Base-by-base conservation (phyloP, 257 asterid species). In the Haberlea rhodopensis region DNA sequence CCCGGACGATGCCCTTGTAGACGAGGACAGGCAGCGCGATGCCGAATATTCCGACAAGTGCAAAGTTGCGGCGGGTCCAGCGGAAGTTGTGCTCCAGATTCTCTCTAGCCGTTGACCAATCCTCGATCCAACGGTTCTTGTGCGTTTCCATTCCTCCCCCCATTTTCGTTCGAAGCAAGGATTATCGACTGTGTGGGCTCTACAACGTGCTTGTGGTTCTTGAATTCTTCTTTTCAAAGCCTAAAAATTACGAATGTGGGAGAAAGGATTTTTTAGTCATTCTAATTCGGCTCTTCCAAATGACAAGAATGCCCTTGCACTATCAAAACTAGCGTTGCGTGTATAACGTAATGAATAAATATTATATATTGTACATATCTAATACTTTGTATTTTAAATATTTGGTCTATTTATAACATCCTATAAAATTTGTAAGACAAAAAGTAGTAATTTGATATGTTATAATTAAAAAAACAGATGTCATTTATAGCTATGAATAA, bases 61-160 rank as follows among this genome's bases (percentile, higher is more conserved):
- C 95, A 6, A 91, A 69, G 69, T 91, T 91, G 59, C 98, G 95
- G 70, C 98, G 90, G 43, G 74, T 77, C 98, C 95, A 91, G 26
- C 98, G 79, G 87, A 91, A 88, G 55, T 91, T 84, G 76, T 80
- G 74, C 80, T 91, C 95, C 53, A 91, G 90, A 69, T 86, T 88
- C 89, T 91, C 98, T 62, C 98, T 82, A 4, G 94, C 83, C 4
- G 89, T 0, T 6, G 70, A 66, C 98, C 98, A 91, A 0, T 88
- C 95, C 74, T 91, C 98, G 70, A 91, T 80, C 88, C 90, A 91
- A 52, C 82, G 89, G 77, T 91, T 88, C 88, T 83, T 88, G 71
- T 86, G 70, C 0, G 84, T 49, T 73, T 86, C 98, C 98, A 91
- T 91, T 61, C 96, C 98, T 54, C 98, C 98, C 0, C 98, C 96